Evolutionary conservation across 2,329 filamentous ascomycete genomes (phyloP).

Genomic region (Arthrobotrys iridis): DNA sequence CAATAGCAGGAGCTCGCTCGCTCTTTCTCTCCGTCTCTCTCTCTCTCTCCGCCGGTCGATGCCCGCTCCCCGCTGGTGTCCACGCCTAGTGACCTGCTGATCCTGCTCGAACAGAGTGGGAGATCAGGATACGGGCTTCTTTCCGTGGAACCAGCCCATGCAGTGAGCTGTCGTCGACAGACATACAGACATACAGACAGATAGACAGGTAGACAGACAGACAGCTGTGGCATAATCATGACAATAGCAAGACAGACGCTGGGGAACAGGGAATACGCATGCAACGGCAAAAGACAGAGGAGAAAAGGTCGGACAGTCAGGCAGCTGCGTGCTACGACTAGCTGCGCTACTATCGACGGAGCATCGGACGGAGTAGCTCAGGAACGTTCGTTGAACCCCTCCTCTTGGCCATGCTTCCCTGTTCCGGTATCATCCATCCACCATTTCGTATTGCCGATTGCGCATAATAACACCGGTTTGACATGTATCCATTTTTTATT

Average conservation of each 20-base stretch:
- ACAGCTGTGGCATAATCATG: too few species aligned
- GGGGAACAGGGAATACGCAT: conserved; percentile 21
- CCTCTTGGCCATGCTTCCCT: conserved; percentile 50
- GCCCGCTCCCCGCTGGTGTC: not conserved
- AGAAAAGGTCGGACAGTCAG: not conserved
- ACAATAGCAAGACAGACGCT: not conserved
- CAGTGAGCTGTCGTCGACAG: not conserved
- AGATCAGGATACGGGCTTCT: not conserved
- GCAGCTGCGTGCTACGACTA: conserved; percentile 4
- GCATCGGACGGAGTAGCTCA: conserved; percentile 26
- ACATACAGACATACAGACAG: not conserved
- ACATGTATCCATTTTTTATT: conserved; percentile 1
- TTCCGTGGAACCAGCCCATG: not conserved
- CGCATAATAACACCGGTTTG: conserved; percentile 14
- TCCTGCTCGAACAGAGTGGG: conserved; percentile 9
- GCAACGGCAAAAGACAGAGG: conserved; percentile 17
- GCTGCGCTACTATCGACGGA: not conserved
- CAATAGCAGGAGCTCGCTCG: conserved; percentile 9
- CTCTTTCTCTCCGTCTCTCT: not conserved
- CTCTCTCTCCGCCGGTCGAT: too few species aligned
- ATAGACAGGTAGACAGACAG: too few species aligned
- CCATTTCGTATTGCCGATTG: conserved; percentile 27
- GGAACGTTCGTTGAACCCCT: conserved; percentile 35
- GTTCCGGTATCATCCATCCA: conserved; percentile 2
- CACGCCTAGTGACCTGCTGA: conserved; percentile 49